Evolutionary conservation across 2,329 filamentous ascomycete genomes (phyloP), one percentile per base, ranked within the genome.

Genomic region (Diatrype stigma): DNA sequence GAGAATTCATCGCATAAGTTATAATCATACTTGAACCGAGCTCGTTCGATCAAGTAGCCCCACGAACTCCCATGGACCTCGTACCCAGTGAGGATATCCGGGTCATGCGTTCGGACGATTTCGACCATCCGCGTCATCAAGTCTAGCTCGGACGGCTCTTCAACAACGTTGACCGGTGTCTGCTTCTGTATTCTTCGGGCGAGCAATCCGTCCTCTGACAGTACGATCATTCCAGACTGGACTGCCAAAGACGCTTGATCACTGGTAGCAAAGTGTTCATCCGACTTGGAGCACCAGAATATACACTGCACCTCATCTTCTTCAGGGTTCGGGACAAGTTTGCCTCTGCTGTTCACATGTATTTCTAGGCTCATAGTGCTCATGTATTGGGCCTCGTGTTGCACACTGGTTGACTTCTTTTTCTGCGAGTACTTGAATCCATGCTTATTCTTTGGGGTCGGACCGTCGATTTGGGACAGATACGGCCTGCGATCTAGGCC

Each of bases 41-140:
- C 92, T 47, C 94, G 83, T 70, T 99, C 93, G 46, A 96, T 93
- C 35, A 99, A 70, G 67, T 95, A 99, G 1, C 95, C 94, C 94
- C 94, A 99, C 0, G 92, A 96, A 52, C 84, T 81, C 48, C 91
- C 90, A 63, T 96, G 91, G 0, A 97, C 91, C 68, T 99, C 94
- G 61, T 94, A 99, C 0, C 94, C 94, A 0, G 92, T 94, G 40
- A 99, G 75, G 26, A 99, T 89, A 63, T 99, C 94, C 0, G 94
- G 94, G 66, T 99, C 94, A 60, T 88, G 80, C 3, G 76, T 75
- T 35, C 91, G 84, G 19, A 99, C 93, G 61, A 96, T 85, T 59
- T 94, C 87, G 16, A 96, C 85, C 68, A 97, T 81, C n/a, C 84
- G 81, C 42, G 89, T 87, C 66, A 99, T 83, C 28, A 96, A 69